phyloP scores from a whole-genome alignment of 2,329 filamentous ascomycete genomes.

The Neophaeococcomyces mojaviensis region DNA sequence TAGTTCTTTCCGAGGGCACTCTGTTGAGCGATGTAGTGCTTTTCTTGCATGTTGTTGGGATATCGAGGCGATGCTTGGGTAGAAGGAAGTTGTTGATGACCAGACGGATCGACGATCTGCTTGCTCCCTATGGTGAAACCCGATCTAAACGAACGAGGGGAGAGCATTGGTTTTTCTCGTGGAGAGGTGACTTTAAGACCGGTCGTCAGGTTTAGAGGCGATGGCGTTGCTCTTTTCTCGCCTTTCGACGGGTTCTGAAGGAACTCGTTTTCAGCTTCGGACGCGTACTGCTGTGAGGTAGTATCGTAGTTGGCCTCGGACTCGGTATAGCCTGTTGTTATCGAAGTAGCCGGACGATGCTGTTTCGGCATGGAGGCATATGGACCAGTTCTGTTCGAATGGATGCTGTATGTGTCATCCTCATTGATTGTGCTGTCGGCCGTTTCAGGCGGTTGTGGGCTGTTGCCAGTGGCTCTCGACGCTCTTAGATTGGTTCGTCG shows the following conservation, averaged over 20 bases:
- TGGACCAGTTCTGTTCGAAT: conserved; percentile 43
- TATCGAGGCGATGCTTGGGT: conserved; percentile 66
- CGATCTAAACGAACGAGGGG: conserved; percentile 68
- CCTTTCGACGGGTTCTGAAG: conserved; percentile 8
- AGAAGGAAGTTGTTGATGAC: conserved; percentile 78
- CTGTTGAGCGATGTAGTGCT: conserved; percentile 2
- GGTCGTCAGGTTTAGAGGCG: conserved; percentile 55
- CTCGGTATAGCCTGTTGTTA: conserved; percentile 75
- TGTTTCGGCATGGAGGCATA: conserved; percentile 30
- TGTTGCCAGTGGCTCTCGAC: conserved; percentile 22
- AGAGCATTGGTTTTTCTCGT: conserved; percentile 49
- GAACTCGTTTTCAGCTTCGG: conserved; percentile 11
- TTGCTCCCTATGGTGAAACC: conserved; percentile 61
- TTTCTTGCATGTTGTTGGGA: conserved; percentile 25
- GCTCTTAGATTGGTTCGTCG: conserved; percentile 52
- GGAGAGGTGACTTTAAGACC: conserved; percentile 50
- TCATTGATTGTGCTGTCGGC: conserved; percentile 33
- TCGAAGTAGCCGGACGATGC: conserved; percentile 57
- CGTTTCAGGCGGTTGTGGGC: conserved; percentile 19
- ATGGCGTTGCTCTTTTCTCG: conserved; percentile 37
- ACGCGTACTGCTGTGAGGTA: conserved; percentile 14
- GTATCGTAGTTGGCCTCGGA: conserved; percentile 49
- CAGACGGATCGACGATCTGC: conserved; percentile 46
- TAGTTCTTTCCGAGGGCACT: conserved; percentile 62
- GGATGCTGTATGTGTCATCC: conserved; percentile 52